Evolutionary conservation across 2,329 filamentous ascomycete species (phyloP).

Genomic region (Diaporthe aspalathi): DNA sequence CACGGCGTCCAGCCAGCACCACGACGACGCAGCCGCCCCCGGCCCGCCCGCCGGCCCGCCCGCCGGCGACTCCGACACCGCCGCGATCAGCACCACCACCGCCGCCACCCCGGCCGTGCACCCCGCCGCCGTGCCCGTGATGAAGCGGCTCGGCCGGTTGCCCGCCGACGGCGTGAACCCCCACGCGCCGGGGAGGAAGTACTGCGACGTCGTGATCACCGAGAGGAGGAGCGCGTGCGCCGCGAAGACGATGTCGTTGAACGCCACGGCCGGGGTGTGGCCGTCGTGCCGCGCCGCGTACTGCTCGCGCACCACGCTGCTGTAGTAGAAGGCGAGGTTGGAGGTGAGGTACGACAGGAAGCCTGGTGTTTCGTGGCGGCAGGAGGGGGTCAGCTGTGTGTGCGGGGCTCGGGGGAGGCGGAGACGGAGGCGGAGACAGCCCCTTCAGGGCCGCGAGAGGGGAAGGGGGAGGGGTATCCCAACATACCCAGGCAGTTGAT

Average conservation of each 20-base stretch:
- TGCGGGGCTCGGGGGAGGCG: no score
- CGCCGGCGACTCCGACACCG: slow-evolving; percentile 49
- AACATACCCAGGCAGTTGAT: slow-evolving; percentile 72
- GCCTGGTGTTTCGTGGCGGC: slow-evolving; percentile 56
- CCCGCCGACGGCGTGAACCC: slow-evolving; percentile 71
- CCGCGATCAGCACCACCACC: slow-evolving; percentile 60
- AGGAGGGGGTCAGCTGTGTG: slow-evolving; percentile 24
- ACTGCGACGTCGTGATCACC: slow-evolving; percentile 79
- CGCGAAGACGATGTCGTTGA: slow-evolving; percentile 93
- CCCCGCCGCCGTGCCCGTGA: slow-evolving; percentile 77
- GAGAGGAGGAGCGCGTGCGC: slow-evolving; percentile 82
- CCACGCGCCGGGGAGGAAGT: slow-evolving; percentile 79
- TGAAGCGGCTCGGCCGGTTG: slow-evolving; percentile 68
- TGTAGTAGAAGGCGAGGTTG: slow-evolving; percentile 81
- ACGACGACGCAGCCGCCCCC: slow-evolving; percentile 47
- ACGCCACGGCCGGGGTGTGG: slow-evolving; percentile 83
- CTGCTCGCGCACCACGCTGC: slow-evolving; percentile 79
- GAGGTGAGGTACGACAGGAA: slow-evolving; percentile 82
- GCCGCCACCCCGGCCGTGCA: slow-evolving; percentile 70
- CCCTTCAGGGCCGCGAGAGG: no score
- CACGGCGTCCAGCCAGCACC: slow-evolving; percentile 73
- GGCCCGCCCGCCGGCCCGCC: slow-evolving; percentile 53
- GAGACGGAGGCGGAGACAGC: background rate
- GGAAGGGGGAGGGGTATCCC: background rate
- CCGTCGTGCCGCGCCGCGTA: slow-evolving; percentile 84